A percentile compares a stretch with the other conserved stretches of the same genome.
phyloP scores from a whole-genome alignment of 2,329 filamentous ascomycete species.

The Fusarium albidum region DNA sequence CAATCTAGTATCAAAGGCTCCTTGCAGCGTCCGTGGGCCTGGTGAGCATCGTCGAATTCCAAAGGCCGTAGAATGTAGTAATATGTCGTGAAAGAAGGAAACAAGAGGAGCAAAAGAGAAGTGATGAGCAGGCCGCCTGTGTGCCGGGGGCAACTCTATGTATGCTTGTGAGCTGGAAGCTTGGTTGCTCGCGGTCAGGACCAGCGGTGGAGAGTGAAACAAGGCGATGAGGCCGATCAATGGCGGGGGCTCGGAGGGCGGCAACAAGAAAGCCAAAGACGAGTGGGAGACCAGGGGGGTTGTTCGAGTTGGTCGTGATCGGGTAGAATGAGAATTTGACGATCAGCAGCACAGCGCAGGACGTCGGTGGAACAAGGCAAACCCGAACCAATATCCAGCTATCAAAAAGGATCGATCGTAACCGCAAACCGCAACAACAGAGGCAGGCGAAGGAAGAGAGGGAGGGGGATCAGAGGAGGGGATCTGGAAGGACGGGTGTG shows the following conservation, averaged over 20 bases:
- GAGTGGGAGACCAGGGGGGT: constrained; percentile 18
- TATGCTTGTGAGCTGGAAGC: constrained; percentile 1
- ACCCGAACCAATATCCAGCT: constrained; percentile 13
- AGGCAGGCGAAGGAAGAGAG: constrained; percentile 10
- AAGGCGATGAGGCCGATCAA: constrained; percentile 26
- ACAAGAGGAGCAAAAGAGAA: constrained; percentile 7
- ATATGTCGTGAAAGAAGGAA: neutral
- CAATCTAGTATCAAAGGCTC: constrained; percentile 25
- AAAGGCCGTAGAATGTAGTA: constrained; percentile 1
- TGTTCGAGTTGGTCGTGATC: constrained; percentile 6
- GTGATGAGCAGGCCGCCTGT: neutral
- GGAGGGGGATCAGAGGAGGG: constrained; percentile 8
- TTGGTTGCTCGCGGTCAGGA: constrained; percentile 15
- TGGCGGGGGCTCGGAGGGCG: constrained; percentile 21
- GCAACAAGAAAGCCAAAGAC: constrained; percentile 20
- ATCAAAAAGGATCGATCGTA: constrained; percentile 12
- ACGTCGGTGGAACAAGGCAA: constrained; percentile 27
- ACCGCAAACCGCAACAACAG: neutral
- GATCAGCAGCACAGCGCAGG: constrained; percentile 30
- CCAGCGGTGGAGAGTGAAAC: constrained; percentile 25
- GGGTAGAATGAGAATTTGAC: constrained; percentile 17
- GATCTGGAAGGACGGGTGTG: constrained; percentile 27
- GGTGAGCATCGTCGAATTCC: constrained; percentile 32
- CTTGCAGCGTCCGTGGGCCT: constrained; percentile 20
- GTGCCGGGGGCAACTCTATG: constrained; percentile 16